These are phyloP conservation scores for Epichloe bromicola DNA, from an alignment of 2,329 filamentous ascomycete species.

Conservation along the genomic window DNA sequence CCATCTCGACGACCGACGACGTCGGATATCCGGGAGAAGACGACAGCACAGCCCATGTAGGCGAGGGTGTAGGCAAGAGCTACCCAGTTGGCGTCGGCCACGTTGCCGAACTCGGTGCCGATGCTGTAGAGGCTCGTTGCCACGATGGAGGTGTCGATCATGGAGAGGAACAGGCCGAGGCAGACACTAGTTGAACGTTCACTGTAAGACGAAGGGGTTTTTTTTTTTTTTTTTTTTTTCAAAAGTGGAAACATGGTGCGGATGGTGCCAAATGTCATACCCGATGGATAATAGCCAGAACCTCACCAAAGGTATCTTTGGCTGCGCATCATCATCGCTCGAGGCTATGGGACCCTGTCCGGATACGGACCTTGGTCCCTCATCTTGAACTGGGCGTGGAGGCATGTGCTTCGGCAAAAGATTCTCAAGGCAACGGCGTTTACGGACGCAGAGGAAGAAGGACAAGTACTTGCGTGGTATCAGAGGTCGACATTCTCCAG, in stretches of 20 bases:
- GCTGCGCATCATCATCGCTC: not conserved
- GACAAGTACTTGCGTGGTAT: no score
- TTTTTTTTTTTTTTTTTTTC: no score
- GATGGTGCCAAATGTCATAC: not conserved
- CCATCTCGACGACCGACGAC: slow-evolving; percentile 39
- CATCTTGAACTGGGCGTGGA: not conserved
- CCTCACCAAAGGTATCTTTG: not conserved
- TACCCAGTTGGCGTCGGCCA: slow-evolving; percentile 38
- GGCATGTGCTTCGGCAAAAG: no score
- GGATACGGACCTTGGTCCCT: not conserved
- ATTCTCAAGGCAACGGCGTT: no score
- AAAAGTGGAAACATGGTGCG: not conserved
- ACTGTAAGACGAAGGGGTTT: not conserved
- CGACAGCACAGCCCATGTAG: slow-evolving; percentile 43
- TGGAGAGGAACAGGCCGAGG: slow-evolving; percentile 42
- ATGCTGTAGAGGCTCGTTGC: slow-evolving; percentile 46
- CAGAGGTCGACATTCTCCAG: no score
- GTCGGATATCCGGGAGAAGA: slow-evolving; percentile 42
- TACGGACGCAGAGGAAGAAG: no score
- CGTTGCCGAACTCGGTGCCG: slow-evolving; percentile 33
- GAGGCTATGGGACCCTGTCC: not conserved
- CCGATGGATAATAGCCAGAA: not conserved
- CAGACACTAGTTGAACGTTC: slow-evolving; percentile 24
- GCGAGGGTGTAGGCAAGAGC: slow-evolving; percentile 42
- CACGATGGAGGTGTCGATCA: slow-evolving; percentile 47